Evolutionary conservation across 768 basidiomycete species (phyloP), one percentile per base, ranked within the genome.

Genomic region (Lentinula lateritia): DNA sequence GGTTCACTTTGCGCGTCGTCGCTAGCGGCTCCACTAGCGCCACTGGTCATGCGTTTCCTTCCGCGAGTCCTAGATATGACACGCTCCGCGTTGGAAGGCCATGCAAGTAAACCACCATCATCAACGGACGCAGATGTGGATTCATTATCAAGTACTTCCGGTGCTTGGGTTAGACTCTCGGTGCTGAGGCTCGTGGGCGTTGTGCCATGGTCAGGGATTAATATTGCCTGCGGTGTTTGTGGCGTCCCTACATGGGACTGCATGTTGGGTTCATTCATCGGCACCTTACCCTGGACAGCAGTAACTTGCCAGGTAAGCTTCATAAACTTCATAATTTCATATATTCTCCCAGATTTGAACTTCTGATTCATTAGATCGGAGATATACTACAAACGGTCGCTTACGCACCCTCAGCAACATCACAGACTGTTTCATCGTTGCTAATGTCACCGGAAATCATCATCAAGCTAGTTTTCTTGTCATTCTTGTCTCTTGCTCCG

Each of bases 151-250:
- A 57, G 63, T 62, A 61, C 63, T 7, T 78, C 81, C 6, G 74
- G 80, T 9, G 74, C 87, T 2, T 97, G 95, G 95, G 87, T 94
- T 48, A 85, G 94, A 43, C 77, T 97, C 48, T 88, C 93, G 3
- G 83, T 96, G 61, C 83, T 98, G 64, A 86, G 95, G 53, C 86
- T 96, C 61, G 84, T 96, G 67, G 95, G 95, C 18, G 85, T 98
- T 59, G 93, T 97, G 3, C 95, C 95, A 5, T 98, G 95, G 95
- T 93, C 92, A 61, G 94, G 93, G 62, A 93, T 98, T 79, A 98
- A 98, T 72, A 90, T 98, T 61, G 95, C 95, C 50, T 96, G 90
- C 73, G 95, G 95, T 56, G 93, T 96, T 32, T 92, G 90, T 67
- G 89, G 90, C 38, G 93, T 98, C 15, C 76, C 85, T 7, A 68